Percentiles rank a stretch among this genome's conserved stretches.
phyloP scores from a whole-genome alignment of 192 early-diverging fungal genomes.

The Backusella mclennaniae region DNA sequence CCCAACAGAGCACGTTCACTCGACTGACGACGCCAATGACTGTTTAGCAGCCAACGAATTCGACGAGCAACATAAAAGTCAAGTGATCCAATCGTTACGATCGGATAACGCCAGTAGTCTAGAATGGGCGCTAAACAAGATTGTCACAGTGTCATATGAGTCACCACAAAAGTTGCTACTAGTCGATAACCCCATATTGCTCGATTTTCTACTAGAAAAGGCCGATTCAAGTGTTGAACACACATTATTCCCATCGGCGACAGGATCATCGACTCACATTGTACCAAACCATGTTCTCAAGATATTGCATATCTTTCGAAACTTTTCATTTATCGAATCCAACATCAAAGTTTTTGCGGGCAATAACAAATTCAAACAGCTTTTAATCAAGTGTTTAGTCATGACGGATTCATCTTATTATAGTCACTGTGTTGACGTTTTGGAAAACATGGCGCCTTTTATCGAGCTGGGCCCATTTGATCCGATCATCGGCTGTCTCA shows the following conservation, averaged over 20 bases:
- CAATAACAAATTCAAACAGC: slow-evolving; percentile 46
- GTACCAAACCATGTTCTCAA: neutral
- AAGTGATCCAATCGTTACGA: slow-evolving; percentile 69
- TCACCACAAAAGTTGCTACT: slow-evolving; percentile 59
- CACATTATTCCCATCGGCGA: neutral
- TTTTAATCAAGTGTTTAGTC: slow-evolving; percentile 61
- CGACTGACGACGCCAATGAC: neutral
- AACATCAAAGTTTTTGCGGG: slow-evolving; percentile 51
- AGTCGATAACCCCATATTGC: slow-evolving; percentile 58
- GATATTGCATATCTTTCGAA: slow-evolving; percentile 68
- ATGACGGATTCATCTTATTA: slow-evolving; percentile 46
- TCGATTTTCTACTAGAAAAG: slow-evolving; percentile 62
- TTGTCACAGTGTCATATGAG: slow-evolving; percentile 68
- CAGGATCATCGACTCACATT: neutral
- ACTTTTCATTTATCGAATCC: slow-evolving; percentile 67
- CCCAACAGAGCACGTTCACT: slow-evolving; percentile 18
- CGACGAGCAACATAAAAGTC: slow-evolving; percentile 44
- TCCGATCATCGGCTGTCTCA: slow-evolving; percentile 60
- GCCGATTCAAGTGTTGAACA: slow-evolving; percentile 54
- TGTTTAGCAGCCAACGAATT: slow-evolving; percentile 10
- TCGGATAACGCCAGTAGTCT: slow-evolving; percentile 72
- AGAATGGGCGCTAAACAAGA: slow-evolving; percentile 80
- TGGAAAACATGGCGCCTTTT: slow-evolving; percentile 64
- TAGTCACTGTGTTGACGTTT: slow-evolving; percentile 65
- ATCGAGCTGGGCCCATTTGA: slow-evolving; percentile 58